Evolutionary conservation across 108 stramenopile genomes (phyloP).

Genomic region (Nitzschia palea): DNA sequence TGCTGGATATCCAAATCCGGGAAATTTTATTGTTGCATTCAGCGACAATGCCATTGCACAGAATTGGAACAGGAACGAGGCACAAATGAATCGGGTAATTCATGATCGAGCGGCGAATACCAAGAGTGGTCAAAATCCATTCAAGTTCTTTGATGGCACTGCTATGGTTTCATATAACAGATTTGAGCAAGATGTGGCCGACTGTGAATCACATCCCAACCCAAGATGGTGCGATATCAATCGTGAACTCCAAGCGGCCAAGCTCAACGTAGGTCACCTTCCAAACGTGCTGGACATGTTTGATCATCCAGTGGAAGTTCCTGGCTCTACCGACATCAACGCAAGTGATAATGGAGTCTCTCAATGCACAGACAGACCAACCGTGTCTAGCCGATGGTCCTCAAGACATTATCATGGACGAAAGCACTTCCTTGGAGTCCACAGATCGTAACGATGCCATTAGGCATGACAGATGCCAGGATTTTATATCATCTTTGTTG

Average conservation of each 20-base stretch:
- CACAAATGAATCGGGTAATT: conserved; percentile 53
- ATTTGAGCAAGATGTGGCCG: not conserved
- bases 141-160: conserved; percentile 64
- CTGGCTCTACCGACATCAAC: no score
- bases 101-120: conserved; percentile 38
- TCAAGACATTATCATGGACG: no score
- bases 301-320: no score
- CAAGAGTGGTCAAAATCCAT: conserved; percentile 30
- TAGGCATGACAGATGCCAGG: no score
- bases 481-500: no score
- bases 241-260: not conserved
- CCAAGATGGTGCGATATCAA: not conserved
- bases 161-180: conserved; percentile 38
- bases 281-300: no score
- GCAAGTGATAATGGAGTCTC: no score
- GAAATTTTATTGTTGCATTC: conserved; percentile 25
- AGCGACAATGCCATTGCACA: conserved; percentile 1
- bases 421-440: no score
- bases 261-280: not conserved
- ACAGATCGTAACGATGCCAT: no score
- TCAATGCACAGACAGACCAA: no score
- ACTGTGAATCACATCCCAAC: not conserved
- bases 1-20: conserved; percentile 11
- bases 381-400: no score
- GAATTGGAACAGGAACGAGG: conserved; percentile 35